Evolutionary conservation across 1,139 yeast species (phyloP).

Genomic region (Yamadazyma aaseri): DNA sequence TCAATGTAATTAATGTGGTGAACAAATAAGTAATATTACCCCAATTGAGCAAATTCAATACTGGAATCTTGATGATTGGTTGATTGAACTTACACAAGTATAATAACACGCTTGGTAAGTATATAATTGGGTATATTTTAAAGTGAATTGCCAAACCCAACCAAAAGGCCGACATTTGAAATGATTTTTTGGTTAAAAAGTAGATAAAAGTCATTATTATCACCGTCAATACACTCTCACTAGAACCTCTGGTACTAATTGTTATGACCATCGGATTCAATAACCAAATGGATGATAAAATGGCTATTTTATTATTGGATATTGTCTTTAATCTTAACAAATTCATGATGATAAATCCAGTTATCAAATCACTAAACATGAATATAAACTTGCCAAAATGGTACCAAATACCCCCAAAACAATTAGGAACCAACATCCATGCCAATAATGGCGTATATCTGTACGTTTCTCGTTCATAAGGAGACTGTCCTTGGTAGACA

Average conservation of each 20-base stretch:
- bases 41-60: conserved; percentile 38
- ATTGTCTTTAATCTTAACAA: conserved; percentile 26
- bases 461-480: conserved; percentile 83
- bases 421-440: conserved; percentile 75
- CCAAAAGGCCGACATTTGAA: conserved; percentile 56
- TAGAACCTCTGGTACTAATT: conserved; percentile 89
- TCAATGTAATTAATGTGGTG: conserved; percentile 43
- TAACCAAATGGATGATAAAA: conserved; percentile 70
- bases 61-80: conserved; percentile 27
- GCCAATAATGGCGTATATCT: conserved; percentile 89
- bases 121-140: conserved; percentile 88
- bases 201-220: conserved; percentile 65
- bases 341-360: conserved; percentile 66
- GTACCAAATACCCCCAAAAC: conserved; percentile 45
- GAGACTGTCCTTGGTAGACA: conserved; percentile 64
- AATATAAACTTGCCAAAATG: conserved; percentile 81
- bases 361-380: conserved; percentile 72
- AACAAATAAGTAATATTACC: conserved; percentile 47
- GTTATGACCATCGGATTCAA: conserved; percentile 94
- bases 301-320: conserved; percentile 24
- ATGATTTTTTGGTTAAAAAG: conserved; percentile 28
- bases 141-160: conserved; percentile 84
- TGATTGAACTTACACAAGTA: conserved; percentile 21
- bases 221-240: conserved; percentile 86
- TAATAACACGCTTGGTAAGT: conserved; percentile 55